Evolutionary conservation across 352 stramenopile species (phyloP).

Genomic region (Thraustochytrium sp.): DNA sequence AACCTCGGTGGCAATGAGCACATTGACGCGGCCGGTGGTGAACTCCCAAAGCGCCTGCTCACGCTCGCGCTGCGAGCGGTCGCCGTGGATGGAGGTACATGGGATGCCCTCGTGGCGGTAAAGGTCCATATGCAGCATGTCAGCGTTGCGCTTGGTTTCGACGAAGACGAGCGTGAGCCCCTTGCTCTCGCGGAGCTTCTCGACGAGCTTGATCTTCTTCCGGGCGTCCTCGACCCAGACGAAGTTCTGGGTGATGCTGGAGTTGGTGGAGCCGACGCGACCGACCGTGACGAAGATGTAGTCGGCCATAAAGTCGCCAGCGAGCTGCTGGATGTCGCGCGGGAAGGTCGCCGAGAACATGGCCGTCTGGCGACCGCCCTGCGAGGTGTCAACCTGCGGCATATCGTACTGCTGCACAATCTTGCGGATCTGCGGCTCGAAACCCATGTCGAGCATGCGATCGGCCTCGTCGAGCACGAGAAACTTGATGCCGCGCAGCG

Average conservation of each 20-base stretch:
- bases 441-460: slow-evolving; percentile 99
- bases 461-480: slow-evolving; percentile 98
- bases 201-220: slow-evolving; percentile 91
- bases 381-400: slow-evolving; percentile 63
- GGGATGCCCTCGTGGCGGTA: slow-evolving; percentile 77
- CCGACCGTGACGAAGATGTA: slow-evolving; percentile 99
- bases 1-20: slow-evolving; percentile 95
- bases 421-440: slow-evolving; percentile 95
- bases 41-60: slow-evolving; percentile 96
- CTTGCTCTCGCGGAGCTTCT: slow-evolving; percentile 83
- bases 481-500: slow-evolving; percentile 75
- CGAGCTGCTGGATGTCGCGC: slow-evolving; percentile 87
- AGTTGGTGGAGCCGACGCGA: slow-evolving; percentile 89
- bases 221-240: slow-evolving; percentile 94
- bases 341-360: slow-evolving; percentile 99
- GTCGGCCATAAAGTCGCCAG: slow-evolving; percentile 93
- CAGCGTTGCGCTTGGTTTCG: slow-evolving; percentile 93
- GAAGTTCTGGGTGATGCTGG: slow-evolving; percentile 94
- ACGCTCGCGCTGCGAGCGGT: slow-evolving; percentile 86
- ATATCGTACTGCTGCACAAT: slow-evolving; percentile 98
- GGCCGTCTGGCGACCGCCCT: slow-evolving; percentile 90
- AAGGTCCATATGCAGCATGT: slow-evolving; percentile 91
- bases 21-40: slow-evolving; percentile 88
- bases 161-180: slow-evolving; percentile 94
- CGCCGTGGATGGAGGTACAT: slow-evolving; percentile 91